phyloP scores from a whole-genome alignment of 805 yeast genomes.

The Cephaloascus fragrans region DNA sequence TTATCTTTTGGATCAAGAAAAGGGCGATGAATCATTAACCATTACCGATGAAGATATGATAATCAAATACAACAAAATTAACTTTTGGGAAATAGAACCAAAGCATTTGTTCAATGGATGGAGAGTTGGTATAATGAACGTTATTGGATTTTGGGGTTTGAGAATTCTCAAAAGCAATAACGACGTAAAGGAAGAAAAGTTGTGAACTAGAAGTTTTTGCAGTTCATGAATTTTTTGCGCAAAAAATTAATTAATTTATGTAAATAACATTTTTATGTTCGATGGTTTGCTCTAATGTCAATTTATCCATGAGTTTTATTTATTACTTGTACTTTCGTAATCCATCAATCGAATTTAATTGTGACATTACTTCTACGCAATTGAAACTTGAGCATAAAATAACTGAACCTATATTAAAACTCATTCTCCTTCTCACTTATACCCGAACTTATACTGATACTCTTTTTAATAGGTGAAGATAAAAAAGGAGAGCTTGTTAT shows the following conservation, averaged over 20 bases:
- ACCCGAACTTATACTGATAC: background rate
- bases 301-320: too few species aligned
- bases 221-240: background rate
- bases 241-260: too few species aligned
- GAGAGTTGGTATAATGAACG: constrained; percentile 76
- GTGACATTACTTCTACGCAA: too few species aligned
- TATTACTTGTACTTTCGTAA: too few species aligned
- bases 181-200: constrained; percentile 23
- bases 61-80: constrained; percentile 36
- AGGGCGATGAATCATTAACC: constrained; percentile 31
- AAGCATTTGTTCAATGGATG: constrained; percentile 69
- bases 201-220: constrained; percentile 7
- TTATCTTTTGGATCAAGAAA: constrained; percentile 33
- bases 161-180: constrained; percentile 44
- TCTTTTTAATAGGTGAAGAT: background rate
- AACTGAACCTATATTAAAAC: background rate
- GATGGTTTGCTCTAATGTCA: too few species aligned
- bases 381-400: too few species aligned
- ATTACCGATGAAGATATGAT: constrained; percentile 42
- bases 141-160: constrained; percentile 78
- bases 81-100: constrained; percentile 35
- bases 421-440: background rate
- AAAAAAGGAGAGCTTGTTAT: background rate
- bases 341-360: too few species aligned
- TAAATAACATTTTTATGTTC: too few species aligned